These are phyloP conservation scores for Penicillium roqueforti DNA, from an alignment of 495 filamentous ascomycete species.

Conservation along the genomic window DNA sequence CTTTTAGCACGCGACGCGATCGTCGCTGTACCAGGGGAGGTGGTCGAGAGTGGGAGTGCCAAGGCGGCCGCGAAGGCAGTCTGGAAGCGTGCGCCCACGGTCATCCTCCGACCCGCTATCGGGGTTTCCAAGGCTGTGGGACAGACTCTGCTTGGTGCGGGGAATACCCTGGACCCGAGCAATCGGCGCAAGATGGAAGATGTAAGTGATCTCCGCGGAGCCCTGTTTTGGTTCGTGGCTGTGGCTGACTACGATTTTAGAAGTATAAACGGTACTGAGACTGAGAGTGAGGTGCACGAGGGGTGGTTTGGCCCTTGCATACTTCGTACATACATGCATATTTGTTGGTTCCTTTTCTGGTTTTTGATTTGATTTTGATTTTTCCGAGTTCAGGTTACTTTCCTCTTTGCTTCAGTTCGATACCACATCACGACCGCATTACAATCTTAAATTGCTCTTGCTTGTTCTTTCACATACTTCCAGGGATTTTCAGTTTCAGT, in stretches of 20 bases:
- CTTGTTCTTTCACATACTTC: not conserved
- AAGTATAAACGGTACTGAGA: slow-evolving; percentile 47
- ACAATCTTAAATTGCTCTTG: slow-evolving; percentile 5
- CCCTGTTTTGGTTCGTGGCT: not conserved
- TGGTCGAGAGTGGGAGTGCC: slow-evolving; percentile 80
- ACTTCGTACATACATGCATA: not conserved
- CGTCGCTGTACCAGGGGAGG: slow-evolving; percentile 88
- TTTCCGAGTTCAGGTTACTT: not conserved
- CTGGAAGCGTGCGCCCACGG: slow-evolving; percentile 76
- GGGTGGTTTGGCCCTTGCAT: not conserved
- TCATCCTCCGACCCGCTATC: slow-evolving; percentile 85
- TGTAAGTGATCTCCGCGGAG: slow-evolving; percentile 49
- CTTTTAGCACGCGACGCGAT: slow-evolving; percentile 81
- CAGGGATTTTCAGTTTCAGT: not conserved
- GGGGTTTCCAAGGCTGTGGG: slow-evolving; percentile 87
- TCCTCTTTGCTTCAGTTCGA: slow-evolving; percentile 1
- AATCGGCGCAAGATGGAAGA: slow-evolving; percentile 82
- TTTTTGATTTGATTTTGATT: slow-evolving; percentile 1
- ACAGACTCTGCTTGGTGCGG: slow-evolving; percentile 86
- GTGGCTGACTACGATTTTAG: slow-evolving; percentile 17
- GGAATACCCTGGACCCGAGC: slow-evolving; percentile 82
- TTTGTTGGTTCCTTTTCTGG: not conserved
- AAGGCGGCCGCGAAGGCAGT: slow-evolving; percentile 79
- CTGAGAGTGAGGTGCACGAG: slow-evolving; percentile 15
- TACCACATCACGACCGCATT: slow-evolving; percentile 6